phyloP scores from a whole-genome alignment of 306 rosid genomes.

The Alnus rubra region DNA sequence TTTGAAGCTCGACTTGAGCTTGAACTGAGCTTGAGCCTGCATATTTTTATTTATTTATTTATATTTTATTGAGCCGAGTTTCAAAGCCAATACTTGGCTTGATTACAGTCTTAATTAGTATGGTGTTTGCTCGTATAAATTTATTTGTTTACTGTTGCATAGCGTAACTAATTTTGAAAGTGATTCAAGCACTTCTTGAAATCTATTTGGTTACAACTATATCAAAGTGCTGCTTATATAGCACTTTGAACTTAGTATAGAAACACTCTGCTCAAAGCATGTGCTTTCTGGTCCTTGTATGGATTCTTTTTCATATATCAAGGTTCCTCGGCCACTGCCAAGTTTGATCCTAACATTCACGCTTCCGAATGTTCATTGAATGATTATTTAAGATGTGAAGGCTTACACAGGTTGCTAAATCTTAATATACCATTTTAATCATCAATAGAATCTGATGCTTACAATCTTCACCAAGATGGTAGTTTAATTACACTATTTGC shows the following conservation, averaged over 20 bases:
- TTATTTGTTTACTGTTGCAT: neutral
- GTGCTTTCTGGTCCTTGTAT: neutral
- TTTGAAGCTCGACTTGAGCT: too few relatives aligned
- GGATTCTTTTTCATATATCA: neutral
- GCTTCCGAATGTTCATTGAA: neutral
- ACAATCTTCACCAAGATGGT: neutral
- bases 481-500: neutral
- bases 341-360: neutral
- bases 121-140: neutral
- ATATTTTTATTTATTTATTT: too few relatives aligned
- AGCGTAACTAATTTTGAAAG: neutral
- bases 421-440: neutral
- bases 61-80: too few relatives aligned
- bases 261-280: neutral
- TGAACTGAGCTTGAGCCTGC: too few relatives aligned
- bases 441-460: neutral
- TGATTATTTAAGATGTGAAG: neutral
- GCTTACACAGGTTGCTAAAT: neutral
- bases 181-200: neutral
- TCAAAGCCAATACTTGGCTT: too few relatives aligned
- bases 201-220: neutral
- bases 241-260: neutral
- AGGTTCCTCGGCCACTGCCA: neutral
- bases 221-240: neutral
- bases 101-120: too few relatives aligned